These are phyloP conservation scores for Sherardia arvensis DNA, from an alignment of 257 asterid genomes.

Conservation along the genomic window DNA sequence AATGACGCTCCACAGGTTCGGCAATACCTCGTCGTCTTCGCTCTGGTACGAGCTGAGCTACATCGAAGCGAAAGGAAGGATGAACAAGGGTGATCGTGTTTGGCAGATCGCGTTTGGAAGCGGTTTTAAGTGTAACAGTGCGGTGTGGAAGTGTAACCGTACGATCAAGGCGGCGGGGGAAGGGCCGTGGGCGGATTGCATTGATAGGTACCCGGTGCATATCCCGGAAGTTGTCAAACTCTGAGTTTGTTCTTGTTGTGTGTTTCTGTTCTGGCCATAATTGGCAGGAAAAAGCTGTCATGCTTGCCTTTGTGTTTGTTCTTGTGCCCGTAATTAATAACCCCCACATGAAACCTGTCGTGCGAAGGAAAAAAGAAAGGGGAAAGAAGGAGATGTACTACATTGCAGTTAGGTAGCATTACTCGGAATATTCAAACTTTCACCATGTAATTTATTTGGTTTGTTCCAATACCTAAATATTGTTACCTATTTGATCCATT, in stretches of 20 bases:
- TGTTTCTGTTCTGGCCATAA: neutral
- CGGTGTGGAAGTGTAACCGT: constrained; percentile 73
- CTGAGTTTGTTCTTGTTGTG: constrained; percentile 14
- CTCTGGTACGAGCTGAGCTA: constrained; percentile 72
- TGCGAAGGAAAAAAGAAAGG: neutral
- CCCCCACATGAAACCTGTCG: neutral
- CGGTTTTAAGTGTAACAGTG: constrained; percentile 81
- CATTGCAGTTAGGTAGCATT: constrained; percentile 18
- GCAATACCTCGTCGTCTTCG: constrained; percentile 77
- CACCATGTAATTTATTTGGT: constrained; percentile 15
- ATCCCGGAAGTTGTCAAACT: constrained; percentile 77
- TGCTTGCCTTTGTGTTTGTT: neutral
- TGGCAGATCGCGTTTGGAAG: constrained; percentile 93
- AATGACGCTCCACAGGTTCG: constrained; percentile 75
- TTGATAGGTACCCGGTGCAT: constrained; percentile 66
- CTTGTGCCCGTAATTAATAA: neutral
- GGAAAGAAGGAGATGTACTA: constrained; percentile 10
- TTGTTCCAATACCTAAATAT: constrained; percentile 6
- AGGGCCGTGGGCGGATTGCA: constrained; percentile 80
- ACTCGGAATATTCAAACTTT: neutral
- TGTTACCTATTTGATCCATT: constrained; percentile 1
- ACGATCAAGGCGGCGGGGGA: constrained; percentile 44
- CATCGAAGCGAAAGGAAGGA: constrained; percentile 72
- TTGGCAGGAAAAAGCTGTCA: neutral
- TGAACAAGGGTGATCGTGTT: constrained; percentile 60